Evolutionary conservation across 495 filamentous ascomycete genomes (phyloP).

Genomic region (Aspergillus haitiensis): DNA sequence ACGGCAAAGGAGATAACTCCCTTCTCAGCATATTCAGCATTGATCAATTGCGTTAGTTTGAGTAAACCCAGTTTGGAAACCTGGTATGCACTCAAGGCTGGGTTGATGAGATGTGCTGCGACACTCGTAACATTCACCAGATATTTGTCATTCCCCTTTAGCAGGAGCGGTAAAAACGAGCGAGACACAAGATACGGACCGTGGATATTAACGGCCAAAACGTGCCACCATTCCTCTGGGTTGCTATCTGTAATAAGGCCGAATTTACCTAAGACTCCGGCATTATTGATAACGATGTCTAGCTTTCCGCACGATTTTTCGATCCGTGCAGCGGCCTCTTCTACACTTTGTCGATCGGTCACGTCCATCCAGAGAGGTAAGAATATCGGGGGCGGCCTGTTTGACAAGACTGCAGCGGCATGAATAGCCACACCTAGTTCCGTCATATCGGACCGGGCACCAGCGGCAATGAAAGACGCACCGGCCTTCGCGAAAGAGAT

Average conservation of each 20-base stretch:
- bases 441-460: conserved; percentile 42
- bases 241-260: conserved; percentile 28
- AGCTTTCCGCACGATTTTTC: not conserved
- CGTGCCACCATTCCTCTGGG: conserved; percentile 42
- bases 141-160: conserved; percentile 34
- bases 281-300: conserved; percentile 54
- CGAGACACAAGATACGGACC: conserved; percentile 43
- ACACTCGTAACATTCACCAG: conserved; percentile 35
- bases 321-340: conserved; percentile 19
- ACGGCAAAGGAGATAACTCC: conserved; percentile 42
- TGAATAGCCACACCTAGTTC: conserved; percentile 35
- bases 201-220: conserved; percentile 44
- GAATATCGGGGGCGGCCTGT: conserved; percentile 33
- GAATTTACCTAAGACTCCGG: conserved; percentile 25
- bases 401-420: conserved; percentile 35
- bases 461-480: conserved; percentile 41
- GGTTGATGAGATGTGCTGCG: conserved; percentile 28
- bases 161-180: conserved; percentile 46
- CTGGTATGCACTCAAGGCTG: conserved; percentile 39
- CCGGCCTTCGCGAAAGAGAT: conserved; percentile 47
- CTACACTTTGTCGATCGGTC: conserved; percentile 40
- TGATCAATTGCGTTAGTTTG: conserved; percentile 46
- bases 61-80: conserved; percentile 41
- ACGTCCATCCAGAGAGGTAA: conserved; percentile 45
- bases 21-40: conserved; percentile 39